Evolutionary conservation across 495 filamentous ascomycete genomes (phyloP).

Genomic region (Tuber magnatum): DNA sequence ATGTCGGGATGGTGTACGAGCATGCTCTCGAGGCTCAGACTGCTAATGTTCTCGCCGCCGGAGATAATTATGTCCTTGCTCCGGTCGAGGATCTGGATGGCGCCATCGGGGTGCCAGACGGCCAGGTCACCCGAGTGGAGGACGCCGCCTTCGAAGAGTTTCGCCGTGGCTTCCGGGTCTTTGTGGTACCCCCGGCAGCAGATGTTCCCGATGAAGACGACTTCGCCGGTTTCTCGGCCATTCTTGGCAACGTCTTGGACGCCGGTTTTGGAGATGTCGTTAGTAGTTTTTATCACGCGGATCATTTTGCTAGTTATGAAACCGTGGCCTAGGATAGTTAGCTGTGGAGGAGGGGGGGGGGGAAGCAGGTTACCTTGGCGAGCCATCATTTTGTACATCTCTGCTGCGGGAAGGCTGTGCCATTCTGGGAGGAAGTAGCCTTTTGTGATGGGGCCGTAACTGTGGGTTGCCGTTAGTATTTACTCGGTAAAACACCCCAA

Average conservation of each 20-base stretch:
- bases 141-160: constrained; percentile 80
- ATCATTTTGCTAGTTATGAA: constrained; percentile 76
- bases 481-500: constrained; percentile 47
- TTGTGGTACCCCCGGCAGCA: constrained; percentile 89
- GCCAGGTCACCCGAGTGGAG: constrained; percentile 86
- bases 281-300: constrained; percentile 73
- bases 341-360: not conserved
- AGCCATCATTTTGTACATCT: constrained; percentile 80
- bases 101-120: constrained; percentile 82
- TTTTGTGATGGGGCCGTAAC: constrained; percentile 89
- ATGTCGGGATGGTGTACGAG: constrained; percentile 83
- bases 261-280: constrained; percentile 50
- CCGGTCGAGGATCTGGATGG: constrained; percentile 84
- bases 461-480: constrained; percentile 48
- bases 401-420: constrained; percentile 60
- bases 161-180: constrained; percentile 75
- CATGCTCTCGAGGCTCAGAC: constrained; percentile 84
- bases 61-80: constrained; percentile 98
- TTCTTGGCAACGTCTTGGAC: constrained; percentile 70
- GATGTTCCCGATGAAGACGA: constrained; percentile 85
- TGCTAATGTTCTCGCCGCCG: constrained; percentile 95
- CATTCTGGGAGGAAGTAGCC: constrained; percentile 79
- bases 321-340: constrained; percentile 54
- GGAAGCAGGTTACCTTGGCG: constrained; percentile 54
- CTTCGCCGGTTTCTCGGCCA: constrained; percentile 88